phyloP scores from a whole-genome alignment of 345 rosid species.

The Zanthoxylum bungeanum region DNA sequence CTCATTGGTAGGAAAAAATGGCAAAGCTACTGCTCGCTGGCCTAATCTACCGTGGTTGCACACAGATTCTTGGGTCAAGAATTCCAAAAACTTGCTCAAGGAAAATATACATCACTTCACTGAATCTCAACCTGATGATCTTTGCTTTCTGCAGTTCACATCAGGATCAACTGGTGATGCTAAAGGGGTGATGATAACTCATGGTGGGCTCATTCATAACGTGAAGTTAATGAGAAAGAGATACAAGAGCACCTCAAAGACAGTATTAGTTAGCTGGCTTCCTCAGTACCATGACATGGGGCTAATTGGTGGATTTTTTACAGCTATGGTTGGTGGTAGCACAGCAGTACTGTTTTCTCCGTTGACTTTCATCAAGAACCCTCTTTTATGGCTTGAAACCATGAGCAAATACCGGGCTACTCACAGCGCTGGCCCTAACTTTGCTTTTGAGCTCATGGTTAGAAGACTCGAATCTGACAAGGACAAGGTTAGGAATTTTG shows the following conservation, averaged over 20 bases:
- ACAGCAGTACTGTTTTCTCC: constrained; percentile 58
- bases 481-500: constrained; percentile 30
- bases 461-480: constrained; percentile 54
- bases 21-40: constrained; percentile 40
- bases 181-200: constrained; percentile 68
- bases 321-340: constrained; percentile 65
- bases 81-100: constrained; percentile 24
- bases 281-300: constrained; percentile 85
- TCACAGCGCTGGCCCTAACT: constrained; percentile 73
- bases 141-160: constrained; percentile 66
- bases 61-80: constrained; percentile 62
- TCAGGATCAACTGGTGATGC: constrained; percentile 77
- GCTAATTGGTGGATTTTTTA: constrained; percentile 66
- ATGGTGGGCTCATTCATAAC: constrained; percentile 61
- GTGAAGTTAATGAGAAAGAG: constrained; percentile 55
- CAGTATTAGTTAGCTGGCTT: constrained; percentile 66
- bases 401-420: constrained; percentile 55
- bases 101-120: constrained; percentile 3
- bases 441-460: constrained; percentile 55
- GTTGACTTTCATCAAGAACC: constrained; percentile 53
- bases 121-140: constrained; percentile 41
- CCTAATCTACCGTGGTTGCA: constrained; percentile 66
- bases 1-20: constrained; percentile 35
- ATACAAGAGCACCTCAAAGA: constrained; percentile 57
- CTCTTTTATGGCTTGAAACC: constrained; percentile 59